These are phyloP conservation scores for Apiospora sp. DNA, from an alignment of 2,329 filamentous ascomycete species.

Conservation along the genomic window DNA sequence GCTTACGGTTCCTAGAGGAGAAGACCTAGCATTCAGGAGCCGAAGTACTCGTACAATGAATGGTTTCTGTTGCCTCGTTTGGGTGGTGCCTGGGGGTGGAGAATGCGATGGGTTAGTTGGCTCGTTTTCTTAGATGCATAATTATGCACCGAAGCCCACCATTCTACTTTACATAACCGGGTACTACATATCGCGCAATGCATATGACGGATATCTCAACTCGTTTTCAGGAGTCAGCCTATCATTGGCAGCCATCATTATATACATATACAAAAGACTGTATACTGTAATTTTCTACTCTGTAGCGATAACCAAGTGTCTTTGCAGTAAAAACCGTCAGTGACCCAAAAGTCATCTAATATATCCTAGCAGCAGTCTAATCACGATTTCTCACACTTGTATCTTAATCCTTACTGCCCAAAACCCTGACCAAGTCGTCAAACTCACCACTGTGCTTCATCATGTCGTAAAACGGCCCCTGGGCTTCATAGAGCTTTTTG, in stretches of 20 bases:
- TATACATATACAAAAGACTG: background rate
- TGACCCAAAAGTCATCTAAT: background rate
- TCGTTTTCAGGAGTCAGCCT: background rate
- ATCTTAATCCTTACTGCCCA: background rate
- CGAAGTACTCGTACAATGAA: background rate
- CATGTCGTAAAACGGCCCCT: constrained; percentile 62
- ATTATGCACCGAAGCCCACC: background rate
- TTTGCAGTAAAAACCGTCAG: background rate
- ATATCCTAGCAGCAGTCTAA: background rate
- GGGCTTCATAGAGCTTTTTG: constrained; percentile 52
- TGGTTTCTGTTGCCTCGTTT: background rate
- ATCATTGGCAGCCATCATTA: background rate
- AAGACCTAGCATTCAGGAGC: background rate
- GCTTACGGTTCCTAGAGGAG: background rate
- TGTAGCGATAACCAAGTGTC: background rate
- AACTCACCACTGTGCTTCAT: constrained; percentile 62
- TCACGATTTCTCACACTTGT: background rate
- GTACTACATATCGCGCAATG: background rate
- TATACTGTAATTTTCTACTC: background rate
- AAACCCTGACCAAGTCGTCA: constrained; percentile 46
- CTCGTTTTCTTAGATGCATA: background rate
- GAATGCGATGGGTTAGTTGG: background rate
- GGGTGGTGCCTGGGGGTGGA: constrained; percentile 6
- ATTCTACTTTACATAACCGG: background rate
- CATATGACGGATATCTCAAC: background rate